phyloP scores from a whole-genome alignment of 2,329 filamentous ascomycete genomes.

The Volutella citrinella region DNA sequence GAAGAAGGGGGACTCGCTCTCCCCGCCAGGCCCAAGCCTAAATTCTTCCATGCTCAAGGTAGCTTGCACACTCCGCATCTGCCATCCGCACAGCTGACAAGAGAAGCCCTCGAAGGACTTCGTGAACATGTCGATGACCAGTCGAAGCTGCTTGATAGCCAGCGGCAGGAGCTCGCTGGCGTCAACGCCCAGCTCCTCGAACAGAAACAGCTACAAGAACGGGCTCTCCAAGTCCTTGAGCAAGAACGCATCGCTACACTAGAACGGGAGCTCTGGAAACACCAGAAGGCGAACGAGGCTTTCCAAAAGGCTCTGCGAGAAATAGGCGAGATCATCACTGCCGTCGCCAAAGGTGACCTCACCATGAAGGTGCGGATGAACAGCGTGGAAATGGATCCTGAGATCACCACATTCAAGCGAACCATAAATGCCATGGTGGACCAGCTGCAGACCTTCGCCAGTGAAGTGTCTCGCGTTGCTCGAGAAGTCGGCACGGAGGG shows the following conservation, averaged over 20 bases:
- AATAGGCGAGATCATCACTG: slow-evolving; percentile 95
- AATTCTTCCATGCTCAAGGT: slow-evolving; percentile 44
- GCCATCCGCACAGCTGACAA: slow-evolving; percentile 57
- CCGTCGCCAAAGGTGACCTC: slow-evolving; percentile 89
- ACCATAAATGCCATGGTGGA: slow-evolving; percentile 99
- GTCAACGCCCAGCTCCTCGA: slow-evolving; percentile 83
- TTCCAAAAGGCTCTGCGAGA: slow-evolving; percentile 97
- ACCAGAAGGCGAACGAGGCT: slow-evolving; percentile 96
- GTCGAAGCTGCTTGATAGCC: slow-evolving; percentile 84
- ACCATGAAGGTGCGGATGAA: slow-evolving; percentile 98
- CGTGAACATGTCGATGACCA: slow-evolving; percentile 91
- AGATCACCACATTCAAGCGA: slow-evolving; percentile 96
- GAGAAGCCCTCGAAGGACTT: slow-evolving; percentile 80
- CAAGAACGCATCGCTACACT: slow-evolving; percentile 83
- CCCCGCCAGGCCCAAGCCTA: slow-evolving; percentile 42
- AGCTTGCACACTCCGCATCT: slow-evolving; percentile 35
- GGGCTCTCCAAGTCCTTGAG: slow-evolving; percentile 78
- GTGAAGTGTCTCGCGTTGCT: slow-evolving; percentile 90
- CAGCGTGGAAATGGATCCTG: slow-evolving; percentile 93
- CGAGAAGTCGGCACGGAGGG: slow-evolving; percentile 96
- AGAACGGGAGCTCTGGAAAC: slow-evolving; percentile 92
- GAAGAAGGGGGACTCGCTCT: slow-evolving; percentile 49
- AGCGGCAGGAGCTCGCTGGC: slow-evolving; percentile 80
- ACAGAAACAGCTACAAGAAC: slow-evolving; percentile 81
- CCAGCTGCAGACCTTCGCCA: slow-evolving; percentile 92